Evolutionary conservation across 2,329 filamentous ascomycete species (phyloP).

Genomic region (Blumeria hordei): DNA sequence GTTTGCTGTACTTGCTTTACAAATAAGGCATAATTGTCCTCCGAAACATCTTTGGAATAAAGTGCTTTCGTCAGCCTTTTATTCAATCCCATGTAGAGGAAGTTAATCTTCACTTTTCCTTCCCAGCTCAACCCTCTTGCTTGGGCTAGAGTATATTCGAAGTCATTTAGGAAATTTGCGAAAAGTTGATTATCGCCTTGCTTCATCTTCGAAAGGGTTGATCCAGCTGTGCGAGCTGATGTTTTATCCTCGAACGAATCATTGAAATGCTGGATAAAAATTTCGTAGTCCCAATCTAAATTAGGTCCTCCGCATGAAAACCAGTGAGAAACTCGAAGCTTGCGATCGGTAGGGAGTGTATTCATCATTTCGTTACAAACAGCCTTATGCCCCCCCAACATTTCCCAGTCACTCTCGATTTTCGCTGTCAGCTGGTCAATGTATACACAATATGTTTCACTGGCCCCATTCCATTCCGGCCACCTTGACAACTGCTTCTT

Average conservation of each 20-base stretch:
- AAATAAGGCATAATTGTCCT: background rate
- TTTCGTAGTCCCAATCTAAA: background rate
- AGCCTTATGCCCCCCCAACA: background rate
- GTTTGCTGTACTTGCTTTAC: background rate
- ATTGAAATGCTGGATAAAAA: background rate
- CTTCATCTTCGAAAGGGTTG: background rate
- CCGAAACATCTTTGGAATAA: background rate
- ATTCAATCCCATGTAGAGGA: background rate
- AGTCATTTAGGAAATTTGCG: background rate
- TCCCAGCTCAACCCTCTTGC: background rate
- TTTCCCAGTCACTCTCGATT: background rate
- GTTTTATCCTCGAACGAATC: background rate
- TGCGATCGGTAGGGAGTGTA: background rate
- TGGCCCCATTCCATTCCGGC: background rate
- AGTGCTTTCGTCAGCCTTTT: background rate
- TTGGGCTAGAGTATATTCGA: background rate
- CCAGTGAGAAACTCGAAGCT: background rate
- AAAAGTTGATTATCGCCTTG: background rate
- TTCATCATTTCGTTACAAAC: constrained; percentile 1
- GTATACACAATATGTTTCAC: background rate
- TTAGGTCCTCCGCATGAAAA: background rate
- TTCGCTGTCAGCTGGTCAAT: background rate
- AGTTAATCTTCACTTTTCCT: background rate
- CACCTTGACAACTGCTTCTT: background rate
- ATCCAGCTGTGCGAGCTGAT: background rate